Percentiles rank a stretch among this genome's conserved stretches.
phyloP scores from a whole-genome alignment of 805 yeast genomes.

The Suhomyces sp. region DNA sequence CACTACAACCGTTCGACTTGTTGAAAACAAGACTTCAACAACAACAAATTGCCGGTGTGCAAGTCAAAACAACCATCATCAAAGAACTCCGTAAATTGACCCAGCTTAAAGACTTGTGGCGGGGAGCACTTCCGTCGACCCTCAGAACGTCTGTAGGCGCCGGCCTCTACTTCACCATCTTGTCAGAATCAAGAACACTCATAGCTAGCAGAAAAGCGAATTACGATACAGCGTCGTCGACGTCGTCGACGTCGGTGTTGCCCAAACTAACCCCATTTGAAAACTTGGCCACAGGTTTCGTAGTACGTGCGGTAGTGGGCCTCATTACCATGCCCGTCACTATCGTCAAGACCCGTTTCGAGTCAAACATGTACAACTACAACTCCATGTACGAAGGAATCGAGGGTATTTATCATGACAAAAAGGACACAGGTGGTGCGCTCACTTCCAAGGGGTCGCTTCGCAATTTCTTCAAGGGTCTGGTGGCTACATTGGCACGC shows the following conservation, averaged over 20 bases:
- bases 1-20: slow-evolving; percentile 85
- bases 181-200: slow-evolving; percentile 58
- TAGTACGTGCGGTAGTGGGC: slow-evolving; percentile 80
- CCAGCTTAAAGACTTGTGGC: slow-evolving; percentile 63
- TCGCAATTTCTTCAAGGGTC: slow-evolving; percentile 80
- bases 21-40: slow-evolving; percentile 81
- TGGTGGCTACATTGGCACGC: slow-evolving; percentile 78
- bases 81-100: slow-evolving; percentile 43
- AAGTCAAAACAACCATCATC: slow-evolving; percentile 29
- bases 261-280: slow-evolving; percentile 71
- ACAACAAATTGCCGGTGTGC: slow-evolving; percentile 29
- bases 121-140: slow-evolving; percentile 91
- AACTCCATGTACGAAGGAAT: slow-evolving; percentile 61
- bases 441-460: slow-evolving; percentile 28
- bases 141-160: slow-evolving; percentile 88
- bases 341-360: slow-evolving; percentile 82
- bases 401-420: slow-evolving; percentile 45
- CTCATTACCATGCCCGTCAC: slow-evolving; percentile 93
- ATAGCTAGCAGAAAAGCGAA: slow-evolving; percentile 32
- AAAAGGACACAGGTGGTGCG: slow-evolving; percentile 7
- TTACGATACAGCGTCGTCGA: slow-evolving; percentile 12
- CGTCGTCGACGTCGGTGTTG: slow-evolving; percentile 46
- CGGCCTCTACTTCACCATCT: slow-evolving; percentile 74
- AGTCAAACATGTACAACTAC: slow-evolving; percentile 74
- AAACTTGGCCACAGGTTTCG: slow-evolving; percentile 73